Evolutionary conservation across 148 eudicot genomes (phyloP), one percentile per base, ranked within the genome.

Genomic region (Camellia sinensis): DNA sequence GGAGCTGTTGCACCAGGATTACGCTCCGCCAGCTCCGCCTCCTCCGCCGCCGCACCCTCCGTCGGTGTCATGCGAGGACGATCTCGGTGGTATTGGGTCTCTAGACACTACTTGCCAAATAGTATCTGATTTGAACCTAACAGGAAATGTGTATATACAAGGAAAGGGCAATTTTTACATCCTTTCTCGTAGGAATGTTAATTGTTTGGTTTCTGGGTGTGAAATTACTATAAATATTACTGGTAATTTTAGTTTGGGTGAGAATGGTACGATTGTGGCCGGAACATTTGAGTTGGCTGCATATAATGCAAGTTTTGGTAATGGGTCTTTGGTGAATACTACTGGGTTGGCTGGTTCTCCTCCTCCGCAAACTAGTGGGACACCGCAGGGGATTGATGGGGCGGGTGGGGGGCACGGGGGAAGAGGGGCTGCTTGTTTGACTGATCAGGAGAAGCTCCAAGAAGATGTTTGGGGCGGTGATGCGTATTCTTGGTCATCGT

Each of bases 391-490:
- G 40, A 41, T 88, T 37, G 92, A 88, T 56, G 99, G 99, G 52
- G 93, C 97, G 0, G 99, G 99, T n/a, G 99, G 99, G 22, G 99
- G 99, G 1, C 87, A 94, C 57, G 99, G 99, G 4, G 99, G 99
- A 0, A 85, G 99, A 69, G 99, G 99, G 44, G 99, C 99, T 0
- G 86, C 88, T 50, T 96, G 99, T 77, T 61, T 90, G 87, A 71
- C 63, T 76, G 89, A 90, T 81, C 84, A 89, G 52, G 74, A 83
- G 37, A 91, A 87, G 90, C 78, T 71, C 41, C 94, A 92, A 41
- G 99, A 92, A 45, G 99, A 96, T 82, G 90, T 83, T 29, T 96
- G 99, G 99, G 99, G 99, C 18, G 99, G 99, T 74, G 98, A 96
- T 87, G 82, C 99, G 0, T 96, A 96, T 79, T 81, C 93, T 2